A percentile compares a stretch with the other conserved stretches of the same genome.
These are phyloP conservation scores for Eimeria sp. DNA, from an alignment of 169 alveolate species.

Conservation along the genomic window DNA sequence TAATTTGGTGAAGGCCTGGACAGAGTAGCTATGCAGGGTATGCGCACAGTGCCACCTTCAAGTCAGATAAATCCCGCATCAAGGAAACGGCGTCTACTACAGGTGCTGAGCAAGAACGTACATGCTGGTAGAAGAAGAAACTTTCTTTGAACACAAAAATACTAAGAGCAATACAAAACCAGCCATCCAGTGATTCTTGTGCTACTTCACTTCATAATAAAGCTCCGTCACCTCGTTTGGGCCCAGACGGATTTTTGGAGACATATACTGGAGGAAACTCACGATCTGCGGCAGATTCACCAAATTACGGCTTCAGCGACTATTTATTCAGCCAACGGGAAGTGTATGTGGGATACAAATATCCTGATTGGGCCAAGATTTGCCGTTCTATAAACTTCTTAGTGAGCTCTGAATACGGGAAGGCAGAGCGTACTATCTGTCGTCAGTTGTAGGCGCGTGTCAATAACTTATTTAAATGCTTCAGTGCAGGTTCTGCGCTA, in stretches of 20 bases:
- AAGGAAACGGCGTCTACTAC: too few species aligned
- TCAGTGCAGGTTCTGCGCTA: background rate
- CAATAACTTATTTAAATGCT: background rate
- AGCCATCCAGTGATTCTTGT: background rate
- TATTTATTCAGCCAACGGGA: background rate
- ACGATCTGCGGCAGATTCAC: background rate
- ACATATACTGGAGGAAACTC: background rate
- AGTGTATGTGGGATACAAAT: background rate
- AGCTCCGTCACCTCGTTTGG: background rate
- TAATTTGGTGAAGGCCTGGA: background rate
- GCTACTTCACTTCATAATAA: background rate
- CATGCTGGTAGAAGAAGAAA: background rate
- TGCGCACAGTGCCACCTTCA: background rate
- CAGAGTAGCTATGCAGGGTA: background rate
- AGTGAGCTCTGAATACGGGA: background rate
- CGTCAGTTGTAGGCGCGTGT: background rate
- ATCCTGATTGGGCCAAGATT: background rate
- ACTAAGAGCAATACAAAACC: background rate
- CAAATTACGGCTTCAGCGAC: background rate
- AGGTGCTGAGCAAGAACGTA: background rate
- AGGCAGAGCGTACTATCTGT: background rate
- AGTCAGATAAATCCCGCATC: background rate
- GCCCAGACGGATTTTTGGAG: background rate
- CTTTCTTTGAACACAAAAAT: background rate
- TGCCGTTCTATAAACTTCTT: background rate